Percentiles rank a stretch among this genome's conserved stretches.
phyloP scores from a whole-genome alignment of 768 basidiomycete genomes.

The Suillus subaureus region DNA sequence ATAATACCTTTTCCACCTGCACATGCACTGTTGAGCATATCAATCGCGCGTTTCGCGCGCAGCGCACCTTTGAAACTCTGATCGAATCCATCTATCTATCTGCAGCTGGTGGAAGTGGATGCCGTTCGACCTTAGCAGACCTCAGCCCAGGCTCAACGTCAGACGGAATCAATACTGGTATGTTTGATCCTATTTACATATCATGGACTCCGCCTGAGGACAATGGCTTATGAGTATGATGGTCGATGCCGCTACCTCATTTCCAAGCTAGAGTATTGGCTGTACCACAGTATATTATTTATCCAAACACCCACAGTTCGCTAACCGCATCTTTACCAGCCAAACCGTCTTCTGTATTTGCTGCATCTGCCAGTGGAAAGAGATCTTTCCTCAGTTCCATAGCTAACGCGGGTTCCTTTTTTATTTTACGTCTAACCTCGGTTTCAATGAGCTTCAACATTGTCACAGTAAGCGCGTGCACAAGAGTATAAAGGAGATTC shows the following conservation, averaged over 20 bases:
- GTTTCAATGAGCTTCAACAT: conserved; percentile 77
- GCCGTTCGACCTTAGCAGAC: not conserved
- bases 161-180: conserved; percentile 5
- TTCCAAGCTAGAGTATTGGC: not conserved
- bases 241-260: not conserved
- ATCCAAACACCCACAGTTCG: conserved; percentile 51
- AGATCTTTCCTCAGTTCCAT: conserved; percentile 40
- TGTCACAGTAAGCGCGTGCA: conserved; percentile 9
- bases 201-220: not conserved
- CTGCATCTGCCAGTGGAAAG: conserved; percentile 31
- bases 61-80: conserved; percentile 33
- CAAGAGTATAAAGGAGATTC: not conserved
- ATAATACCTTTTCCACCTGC: conserved; percentile 76
- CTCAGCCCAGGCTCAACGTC: not conserved
- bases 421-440: conserved; percentile 77
- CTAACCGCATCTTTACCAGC: conserved; percentile 38
- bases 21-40: conserved; percentile 9
- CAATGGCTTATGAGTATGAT: not conserved
- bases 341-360: conserved; percentile 8
- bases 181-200: conserved; percentile 6
- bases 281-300: not conserved
- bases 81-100: conserved; percentile 32
- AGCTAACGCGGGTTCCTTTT: conserved; percentile 69
- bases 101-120: not conserved
- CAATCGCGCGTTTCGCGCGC: not conserved